Evolutionary conservation across 176 grass and related monocot genomes (phyloP).

Genomic region (Oryza glaberrima): DNA sequence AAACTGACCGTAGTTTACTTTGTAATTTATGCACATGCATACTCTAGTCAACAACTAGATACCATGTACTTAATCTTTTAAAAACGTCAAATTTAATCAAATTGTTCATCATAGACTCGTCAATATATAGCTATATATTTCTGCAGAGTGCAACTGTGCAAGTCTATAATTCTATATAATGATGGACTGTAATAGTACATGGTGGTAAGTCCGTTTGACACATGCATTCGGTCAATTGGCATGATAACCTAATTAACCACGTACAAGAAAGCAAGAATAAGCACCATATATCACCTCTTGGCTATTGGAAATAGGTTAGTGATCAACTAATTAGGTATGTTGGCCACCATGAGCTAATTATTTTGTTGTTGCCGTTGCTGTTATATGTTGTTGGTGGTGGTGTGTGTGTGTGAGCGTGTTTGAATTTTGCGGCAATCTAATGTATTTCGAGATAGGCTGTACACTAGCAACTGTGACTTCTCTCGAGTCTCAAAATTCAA

Average conservation of each 20-base stretch:
- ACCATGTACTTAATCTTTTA: not conserved
- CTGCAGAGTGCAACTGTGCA: not conserved
- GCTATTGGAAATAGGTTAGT: not conserved
- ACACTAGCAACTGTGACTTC: conserved; percentile 2
- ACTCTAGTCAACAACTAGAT: not conserved
- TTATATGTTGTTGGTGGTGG: not conserved
- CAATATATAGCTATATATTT: not conserved
- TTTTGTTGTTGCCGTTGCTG: not conserved
- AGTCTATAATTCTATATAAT: not conserved
- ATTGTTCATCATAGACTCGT: not conserved
- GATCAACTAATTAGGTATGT: not conserved
- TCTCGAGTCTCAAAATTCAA: not conserved
- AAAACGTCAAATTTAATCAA: not conserved
- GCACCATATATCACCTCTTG: not conserved
- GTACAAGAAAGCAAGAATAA: not conserved
- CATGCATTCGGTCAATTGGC: not conserved
- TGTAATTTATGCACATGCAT: conserved; percentile 8
- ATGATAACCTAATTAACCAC: not conserved
- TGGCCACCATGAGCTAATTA: not conserved
- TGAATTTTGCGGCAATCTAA: not conserved
- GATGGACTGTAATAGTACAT: not conserved
- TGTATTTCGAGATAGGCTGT: not conserved
- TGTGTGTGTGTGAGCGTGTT: not conserved
- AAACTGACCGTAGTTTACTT: not conserved
- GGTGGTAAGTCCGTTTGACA: not conserved